phyloP scores from a whole-genome alignment of 1,284 basidiomycete species.

The Xanthoconium separans region DNA sequence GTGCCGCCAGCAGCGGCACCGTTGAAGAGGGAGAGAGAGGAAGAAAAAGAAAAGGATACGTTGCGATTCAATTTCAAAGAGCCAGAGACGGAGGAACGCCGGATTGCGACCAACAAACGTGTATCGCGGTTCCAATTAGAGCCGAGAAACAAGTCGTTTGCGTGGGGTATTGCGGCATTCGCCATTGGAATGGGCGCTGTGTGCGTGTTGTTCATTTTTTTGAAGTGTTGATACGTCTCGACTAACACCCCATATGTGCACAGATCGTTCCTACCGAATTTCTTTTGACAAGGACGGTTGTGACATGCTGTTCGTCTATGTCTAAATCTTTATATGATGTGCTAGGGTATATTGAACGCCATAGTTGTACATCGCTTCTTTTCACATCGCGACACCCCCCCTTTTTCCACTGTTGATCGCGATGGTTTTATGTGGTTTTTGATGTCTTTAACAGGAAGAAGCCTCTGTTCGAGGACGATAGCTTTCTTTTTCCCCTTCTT shows the following conservation, averaged over 20 bases:
- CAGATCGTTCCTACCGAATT: constrained; percentile 44
- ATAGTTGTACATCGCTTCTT: constrained; percentile 20
- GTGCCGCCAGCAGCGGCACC: constrained; percentile 20
- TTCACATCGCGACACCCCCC: constrained; percentile 21
- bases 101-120: constrained; percentile 63
- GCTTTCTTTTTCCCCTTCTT: neutral
- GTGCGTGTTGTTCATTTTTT: constrained; percentile 47
- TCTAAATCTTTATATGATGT: constrained; percentile 12
- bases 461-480: neutral
- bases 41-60: constrained; percentile 33
- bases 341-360: constrained; percentile 21
- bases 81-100: constrained; percentile 54
- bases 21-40: constrained; percentile 56
- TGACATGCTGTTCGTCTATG: constrained; percentile 10
- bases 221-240: neutral
- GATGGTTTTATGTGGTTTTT: constrained; percentile 1
- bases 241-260: neutral
- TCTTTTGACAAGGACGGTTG: constrained; percentile 34
- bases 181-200: constrained; percentile 69
- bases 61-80: constrained; percentile 64
- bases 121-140: constrained; percentile 50
- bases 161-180: constrained; percentile 76
- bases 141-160: constrained; percentile 65
- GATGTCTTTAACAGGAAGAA: constrained; percentile 7
- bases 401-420: neutral